Percentiles rank a stretch among this genome's conserved stretches.
Evolutionary conservation across 768 basidiomycete species (phyloP).

Genomic region (Mycena venus): DNA sequence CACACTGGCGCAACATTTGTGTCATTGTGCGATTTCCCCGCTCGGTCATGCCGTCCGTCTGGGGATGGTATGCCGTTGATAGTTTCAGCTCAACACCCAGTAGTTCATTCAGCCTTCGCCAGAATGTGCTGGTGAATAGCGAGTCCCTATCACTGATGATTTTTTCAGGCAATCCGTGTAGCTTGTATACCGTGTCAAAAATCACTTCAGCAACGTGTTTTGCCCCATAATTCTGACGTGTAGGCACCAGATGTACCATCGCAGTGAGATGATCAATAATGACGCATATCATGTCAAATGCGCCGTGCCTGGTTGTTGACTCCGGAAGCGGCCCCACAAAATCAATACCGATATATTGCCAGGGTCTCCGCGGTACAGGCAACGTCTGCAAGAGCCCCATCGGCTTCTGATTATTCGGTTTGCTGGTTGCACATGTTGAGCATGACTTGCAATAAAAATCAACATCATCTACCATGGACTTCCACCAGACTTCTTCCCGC

Average conservation of each 20-base stretch:
- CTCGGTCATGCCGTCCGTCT: too few species aligned
- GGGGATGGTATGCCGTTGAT: constrained; percentile 18
- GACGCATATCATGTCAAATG: constrained; percentile 40
- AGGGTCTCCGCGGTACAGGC: not conserved
- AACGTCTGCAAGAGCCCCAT: not conserved
- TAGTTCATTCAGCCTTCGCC: not conserved
- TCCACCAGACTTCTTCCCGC: constrained; percentile 24
- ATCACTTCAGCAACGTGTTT: too few species aligned
- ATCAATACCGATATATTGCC: not conserved
- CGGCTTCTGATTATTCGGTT: not conserved
- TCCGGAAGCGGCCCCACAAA: constrained; percentile 32
- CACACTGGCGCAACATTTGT: constrained; percentile 22
- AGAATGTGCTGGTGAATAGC: constrained; percentile 8
- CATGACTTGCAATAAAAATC: constrained; percentile 13
- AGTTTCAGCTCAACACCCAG: not conserved
- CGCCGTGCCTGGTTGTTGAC: constrained; percentile 31
- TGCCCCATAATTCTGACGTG: too few species aligned
- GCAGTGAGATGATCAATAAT: constrained; percentile 37
- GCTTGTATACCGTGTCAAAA: constrained; percentile 35
- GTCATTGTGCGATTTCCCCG: constrained; percentile 18
- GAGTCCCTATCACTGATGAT: constrained; percentile 14
- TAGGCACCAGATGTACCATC: constrained; percentile 42
- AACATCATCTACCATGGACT: constrained; percentile 16
- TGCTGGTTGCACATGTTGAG: constrained; percentile 33
- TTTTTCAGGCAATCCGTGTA: constrained; percentile 28